Conservation (phyloP, 2,329 filamentous ascomycete species). For the Didymosphaeria variabile region DNA sequence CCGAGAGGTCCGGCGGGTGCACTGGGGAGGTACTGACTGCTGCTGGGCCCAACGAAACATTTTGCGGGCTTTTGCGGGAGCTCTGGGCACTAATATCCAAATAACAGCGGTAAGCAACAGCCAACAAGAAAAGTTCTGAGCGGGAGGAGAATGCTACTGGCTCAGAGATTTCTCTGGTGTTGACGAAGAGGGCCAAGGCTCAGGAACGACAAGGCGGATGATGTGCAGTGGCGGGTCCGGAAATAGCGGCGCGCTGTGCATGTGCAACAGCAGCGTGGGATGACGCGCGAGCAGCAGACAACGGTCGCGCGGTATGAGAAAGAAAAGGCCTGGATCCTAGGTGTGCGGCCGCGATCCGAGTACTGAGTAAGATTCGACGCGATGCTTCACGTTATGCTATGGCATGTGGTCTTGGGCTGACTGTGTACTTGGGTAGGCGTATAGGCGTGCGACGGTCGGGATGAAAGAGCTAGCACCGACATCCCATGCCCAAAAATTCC, state of each 20-base stretch:
- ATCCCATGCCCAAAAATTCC: background rate
- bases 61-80: slow-evolving; percentile 28
- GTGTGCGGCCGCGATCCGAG: background rate
- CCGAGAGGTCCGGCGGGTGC: slow-evolving; percentile 23
- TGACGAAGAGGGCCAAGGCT: slow-evolving; percentile 30
- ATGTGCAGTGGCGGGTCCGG: slow-evolving; percentile 14
- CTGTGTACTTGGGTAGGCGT: background rate
- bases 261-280: background rate
- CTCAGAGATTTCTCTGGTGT: slow-evolving; percentile 33
- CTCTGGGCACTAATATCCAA: slow-evolving; percentile 40
- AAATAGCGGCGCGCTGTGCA: slow-evolving; percentile 3
- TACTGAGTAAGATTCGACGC: background rate
- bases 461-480: slow-evolving; percentile 11
- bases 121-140: slow-evolving; percentile 28
- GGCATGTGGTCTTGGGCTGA: background rate
- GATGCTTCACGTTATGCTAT: background rate
- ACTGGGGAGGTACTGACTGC: slow-evolving; percentile 68
- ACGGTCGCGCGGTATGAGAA: background rate
- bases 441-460: slow-evolving; percentile 1
- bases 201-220: slow-evolving; percentile 24
- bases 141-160: slow-evolving; percentile 38
- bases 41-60: slow-evolving; percentile 98
- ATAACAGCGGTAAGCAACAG: slow-evolving; percentile 36
- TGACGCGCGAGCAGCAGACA: background rate
- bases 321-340: background rate